phyloP scores from a whole-genome alignment of 768 basidiomycete genomes.

The Chalciporus piperatus region DNA sequence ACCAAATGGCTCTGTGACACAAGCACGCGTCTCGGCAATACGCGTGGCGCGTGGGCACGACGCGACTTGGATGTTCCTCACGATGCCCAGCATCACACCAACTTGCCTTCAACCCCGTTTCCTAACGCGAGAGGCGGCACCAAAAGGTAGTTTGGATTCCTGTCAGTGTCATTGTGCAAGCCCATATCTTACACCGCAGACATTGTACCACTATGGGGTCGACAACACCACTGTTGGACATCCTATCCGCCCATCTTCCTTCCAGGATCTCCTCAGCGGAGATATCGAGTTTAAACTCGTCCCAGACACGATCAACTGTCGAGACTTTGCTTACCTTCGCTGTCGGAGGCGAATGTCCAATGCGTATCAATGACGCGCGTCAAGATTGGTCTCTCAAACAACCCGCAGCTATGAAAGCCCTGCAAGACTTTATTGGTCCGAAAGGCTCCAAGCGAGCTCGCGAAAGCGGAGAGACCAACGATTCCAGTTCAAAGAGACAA shows the following conservation, averaged over 20 bases:
- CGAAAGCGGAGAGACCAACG: constrained; percentile 15
- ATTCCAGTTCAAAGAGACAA: constrained; percentile 12
- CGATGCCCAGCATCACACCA: background rate
- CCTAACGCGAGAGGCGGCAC: background rate
- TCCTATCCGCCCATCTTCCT: constrained; percentile 21
- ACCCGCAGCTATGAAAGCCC: constrained; percentile 19
- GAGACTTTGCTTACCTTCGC: constrained; percentile 31
- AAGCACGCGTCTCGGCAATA: background rate
- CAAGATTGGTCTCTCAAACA: constrained; percentile 26
- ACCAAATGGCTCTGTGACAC: too few species aligned
- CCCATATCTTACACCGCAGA: background rate
- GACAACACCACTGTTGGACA: constrained; percentile 26
- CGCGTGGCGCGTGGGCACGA: background rate
- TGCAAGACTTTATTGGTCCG: constrained; percentile 11
- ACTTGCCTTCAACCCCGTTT: background rate
- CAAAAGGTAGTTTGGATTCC: background rate
- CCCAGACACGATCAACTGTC: constrained; percentile 6
- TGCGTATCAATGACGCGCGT: constrained; percentile 8
- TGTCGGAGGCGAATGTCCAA: constrained; percentile 27
- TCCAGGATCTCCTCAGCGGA: constrained; percentile 3
- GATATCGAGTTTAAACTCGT: constrained; percentile 1
- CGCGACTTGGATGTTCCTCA: background rate
- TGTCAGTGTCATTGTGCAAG: background rate
- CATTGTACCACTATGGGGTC: constrained; percentile 9
- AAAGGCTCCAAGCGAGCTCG: constrained; percentile 23